Percentiles rank a stretch among this genome's conserved stretches.
Conservation (phyloP, 2,329 filamentous ascomycete genomes). For the Clarireedia paspali region DNA sequence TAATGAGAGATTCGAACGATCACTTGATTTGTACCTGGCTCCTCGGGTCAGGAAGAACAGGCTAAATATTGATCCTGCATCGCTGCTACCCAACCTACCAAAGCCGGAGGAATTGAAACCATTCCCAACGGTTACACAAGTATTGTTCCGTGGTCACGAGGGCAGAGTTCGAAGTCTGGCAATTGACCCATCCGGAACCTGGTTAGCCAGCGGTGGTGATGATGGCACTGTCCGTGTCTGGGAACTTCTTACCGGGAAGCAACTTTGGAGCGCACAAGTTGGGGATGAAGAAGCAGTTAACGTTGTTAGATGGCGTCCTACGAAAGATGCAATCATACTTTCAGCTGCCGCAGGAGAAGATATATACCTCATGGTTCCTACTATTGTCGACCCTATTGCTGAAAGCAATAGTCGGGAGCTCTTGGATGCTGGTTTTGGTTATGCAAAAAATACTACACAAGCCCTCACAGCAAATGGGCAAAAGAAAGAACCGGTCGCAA, state of each 20-base stretch:
- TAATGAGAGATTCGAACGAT: slow-evolving; percentile 94
- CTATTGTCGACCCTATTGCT: slow-evolving; percentile 61
- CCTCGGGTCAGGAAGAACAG: slow-evolving; percentile 87
- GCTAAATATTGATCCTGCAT: slow-evolving; percentile 93
- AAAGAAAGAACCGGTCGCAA: slow-evolving; percentile 68
- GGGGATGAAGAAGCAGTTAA: slow-evolving; percentile 75
- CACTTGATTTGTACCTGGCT: slow-evolving; percentile 89
- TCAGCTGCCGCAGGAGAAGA: slow-evolving; percentile 79
- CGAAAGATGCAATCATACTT: slow-evolving; percentile 70
- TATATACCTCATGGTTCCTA: slow-evolving; percentile 76
- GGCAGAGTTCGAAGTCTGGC: slow-evolving; percentile 79
- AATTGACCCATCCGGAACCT: slow-evolving; percentile 78
- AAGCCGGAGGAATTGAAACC: slow-evolving; percentile 89
- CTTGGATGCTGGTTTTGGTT: slow-evolving; percentile 86
- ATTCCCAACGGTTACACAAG: slow-evolving; percentile 85
- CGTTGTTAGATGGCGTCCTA: slow-evolving; percentile 82
- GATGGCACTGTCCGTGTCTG: slow-evolving; percentile 89
- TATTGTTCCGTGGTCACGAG: slow-evolving; percentile 80
- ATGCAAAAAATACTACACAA: slow-evolving; percentile 62
- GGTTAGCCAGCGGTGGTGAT: slow-evolving; percentile 85
- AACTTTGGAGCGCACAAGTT: slow-evolving; percentile 78
- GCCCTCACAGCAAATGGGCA: slow-evolving; percentile 43
- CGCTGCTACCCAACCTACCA: slow-evolving; percentile 84
- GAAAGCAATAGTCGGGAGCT: slow-evolving; percentile 68
- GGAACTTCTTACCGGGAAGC: slow-evolving; percentile 78